Evolutionary conservation across 148 eudicot species (phyloP).

Genomic region (Rhododendron simsii): DNA sequence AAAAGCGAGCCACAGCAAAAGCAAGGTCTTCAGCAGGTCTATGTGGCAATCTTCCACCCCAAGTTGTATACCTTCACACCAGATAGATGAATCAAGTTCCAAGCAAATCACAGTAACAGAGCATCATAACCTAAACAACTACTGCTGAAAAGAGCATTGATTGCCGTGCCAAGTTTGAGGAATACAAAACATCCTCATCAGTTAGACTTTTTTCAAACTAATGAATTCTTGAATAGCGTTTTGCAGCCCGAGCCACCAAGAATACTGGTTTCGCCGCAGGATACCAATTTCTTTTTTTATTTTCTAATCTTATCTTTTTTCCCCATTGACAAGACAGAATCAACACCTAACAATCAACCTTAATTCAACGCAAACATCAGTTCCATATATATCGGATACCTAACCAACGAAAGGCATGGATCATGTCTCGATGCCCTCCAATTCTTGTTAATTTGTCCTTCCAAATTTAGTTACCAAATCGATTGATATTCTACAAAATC

Average conservation of each 20-base stretch:
- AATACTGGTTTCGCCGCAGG: neutral
- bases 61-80: constrained; percentile 61
- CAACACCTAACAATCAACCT: neutral
- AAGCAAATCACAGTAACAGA: neutral
- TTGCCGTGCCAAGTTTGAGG: neutral
- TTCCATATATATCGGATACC: neutral
- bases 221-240: neutral
- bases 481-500: neutral
- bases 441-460: neutral
- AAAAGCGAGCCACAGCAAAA: constrained; percentile 98
- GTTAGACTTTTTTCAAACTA: neutral
- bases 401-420: neutral
- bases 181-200: neutral
- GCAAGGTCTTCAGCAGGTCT: constrained; percentile 93
- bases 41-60: constrained; percentile 89
- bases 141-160: neutral
- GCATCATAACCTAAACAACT: neutral
- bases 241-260: neutral
- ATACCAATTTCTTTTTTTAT: neutral
- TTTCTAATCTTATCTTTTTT: neutral
- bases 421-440: neutral
- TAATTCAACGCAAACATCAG: neutral
- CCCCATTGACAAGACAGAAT: neutral
- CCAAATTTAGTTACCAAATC: neutral
- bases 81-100: neutral